Conservation (phyloP, 139 green algal species). For the Closterium sp. region DNA sequence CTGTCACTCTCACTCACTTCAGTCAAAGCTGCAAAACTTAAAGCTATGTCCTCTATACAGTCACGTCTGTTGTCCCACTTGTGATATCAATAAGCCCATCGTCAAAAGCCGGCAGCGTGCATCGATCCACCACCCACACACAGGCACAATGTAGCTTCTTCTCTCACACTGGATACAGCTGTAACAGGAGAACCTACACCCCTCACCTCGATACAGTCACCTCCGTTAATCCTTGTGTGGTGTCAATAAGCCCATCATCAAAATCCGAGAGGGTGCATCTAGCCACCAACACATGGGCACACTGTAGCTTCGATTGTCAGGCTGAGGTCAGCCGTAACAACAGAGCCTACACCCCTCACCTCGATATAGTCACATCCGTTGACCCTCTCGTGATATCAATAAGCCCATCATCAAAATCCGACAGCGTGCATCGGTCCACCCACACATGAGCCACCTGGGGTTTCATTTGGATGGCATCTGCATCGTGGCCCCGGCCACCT, state of each 20-base stretch:
- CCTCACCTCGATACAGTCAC: too few species aligned
- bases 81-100: conserved; percentile 29
- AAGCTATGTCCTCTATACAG: conserved; percentile 2
- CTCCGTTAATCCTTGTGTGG: too few species aligned
- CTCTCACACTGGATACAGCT: not conserved
- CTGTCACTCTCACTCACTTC: not conserved
- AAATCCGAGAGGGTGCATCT: not conserved
- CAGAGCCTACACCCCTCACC: not conserved
- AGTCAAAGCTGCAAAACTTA: not conserved
- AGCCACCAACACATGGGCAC: too few species aligned
- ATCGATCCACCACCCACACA: conserved; percentile 26
- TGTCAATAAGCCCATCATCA: too few species aligned
- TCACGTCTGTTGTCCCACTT: conserved; percentile 4
- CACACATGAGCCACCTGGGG: conserved; percentile 8
- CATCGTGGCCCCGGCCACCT: conserved; percentile 9
- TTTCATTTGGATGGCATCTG: conserved; percentile 15
- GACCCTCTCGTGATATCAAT: conserved; percentile 31
- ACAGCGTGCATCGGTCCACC: conserved; percentile 30
- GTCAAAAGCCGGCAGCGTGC: conserved; percentile 11
- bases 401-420: conserved; percentile 27
- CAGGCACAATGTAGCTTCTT: not conserved
- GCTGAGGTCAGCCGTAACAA: not conserved
- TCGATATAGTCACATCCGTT: conserved; percentile 27
- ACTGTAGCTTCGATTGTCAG: too few species aligned
- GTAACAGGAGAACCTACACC: not conserved